These are phyloP conservation scores for Tremellales sp. DNA, from an alignment of 1,284 basidiomycete genomes.

Conservation along the genomic window DNA sequence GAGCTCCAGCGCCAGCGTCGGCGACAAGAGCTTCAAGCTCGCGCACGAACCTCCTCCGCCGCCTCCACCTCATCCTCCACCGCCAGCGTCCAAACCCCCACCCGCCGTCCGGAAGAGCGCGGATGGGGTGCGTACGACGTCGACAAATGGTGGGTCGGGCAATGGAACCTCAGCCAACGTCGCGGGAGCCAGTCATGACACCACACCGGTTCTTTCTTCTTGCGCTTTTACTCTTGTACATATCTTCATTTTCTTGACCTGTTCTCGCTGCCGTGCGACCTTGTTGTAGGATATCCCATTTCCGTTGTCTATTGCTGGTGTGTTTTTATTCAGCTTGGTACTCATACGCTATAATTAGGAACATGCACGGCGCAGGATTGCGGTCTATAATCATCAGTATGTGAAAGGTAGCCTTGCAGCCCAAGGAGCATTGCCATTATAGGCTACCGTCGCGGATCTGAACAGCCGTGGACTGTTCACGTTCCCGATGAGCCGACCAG, in stretches of 20 bases:
- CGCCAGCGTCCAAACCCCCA: not conserved
- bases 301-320: not conserved
- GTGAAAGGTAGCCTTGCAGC: no score
- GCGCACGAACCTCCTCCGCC: conserved; percentile 6
- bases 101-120: conserved; percentile 4
- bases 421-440: no score
- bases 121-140: conserved; percentile 15
- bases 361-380: no score
- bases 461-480: no score
- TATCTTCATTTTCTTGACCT: not conserved
- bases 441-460: no score
- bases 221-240: not conserved
- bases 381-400: no score
- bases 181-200: not conserved
- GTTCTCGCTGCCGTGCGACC: no score
- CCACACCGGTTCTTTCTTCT: not conserved
- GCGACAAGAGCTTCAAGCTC: conserved; percentile 1
- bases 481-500: no score
- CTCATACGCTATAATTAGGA: no score
- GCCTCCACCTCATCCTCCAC: not conserved
- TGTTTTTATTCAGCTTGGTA: no score
- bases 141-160: conserved; percentile 22
- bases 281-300: conserved; percentile 8
- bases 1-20: not conserved
- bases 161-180: conserved; percentile 10